Base-by-base conservation (phyloP, 2,329 filamentous ascomycete genomes). In the Alternaria triticimaculans region DNA sequence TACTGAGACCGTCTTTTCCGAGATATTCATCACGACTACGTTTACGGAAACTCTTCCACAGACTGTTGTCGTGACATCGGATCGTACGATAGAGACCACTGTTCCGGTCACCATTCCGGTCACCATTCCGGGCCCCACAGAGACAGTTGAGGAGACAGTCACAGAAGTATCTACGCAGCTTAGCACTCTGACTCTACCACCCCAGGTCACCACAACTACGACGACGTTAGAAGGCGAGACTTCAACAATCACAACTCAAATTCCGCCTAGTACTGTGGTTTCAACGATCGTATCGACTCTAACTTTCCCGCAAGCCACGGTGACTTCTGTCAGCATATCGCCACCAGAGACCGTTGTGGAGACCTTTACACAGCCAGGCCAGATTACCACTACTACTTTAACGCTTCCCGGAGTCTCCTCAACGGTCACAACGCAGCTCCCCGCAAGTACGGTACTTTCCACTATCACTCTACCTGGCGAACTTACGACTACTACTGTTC, bases 231-330 rank as follows among this genome's bases (percentile, higher is more conserved):
- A 62, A 4, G 72, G 64, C 3, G 46, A 58, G 2, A 71, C 69
- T 8, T 65, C 57, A 6, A 50, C 64, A 2, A 55, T 66, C 2
- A 74, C 69, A 1, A 69, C 65, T 3, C 62, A 69, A 23, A 41
- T 71, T 3, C 66, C 71, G 6, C 54, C 62, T 25, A 65, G 46
- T 12, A 72, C 68, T 11, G 55, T 65, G 62, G 66, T 46, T 20
- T 72, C 72, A 3, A 76, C 73, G 0, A 62, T 73, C 26, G 37
- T 70, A 8, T 72, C 70, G 0, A 76, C 72, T 8, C 45, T 70
- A 0, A 74, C 66, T 12, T 33, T 69, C 3, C 58, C 61, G 11
- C 55, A 23, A 41, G 51, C 53, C 10, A 69, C 65, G 3, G 41
- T 62, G 4, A 64, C 56, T 3, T 62, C 59, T 9, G 49, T 55